phyloP scores from a whole-genome alignment of 495 filamentous ascomycete genomes.

The Hypoxylon lienhwacheense region DNA sequence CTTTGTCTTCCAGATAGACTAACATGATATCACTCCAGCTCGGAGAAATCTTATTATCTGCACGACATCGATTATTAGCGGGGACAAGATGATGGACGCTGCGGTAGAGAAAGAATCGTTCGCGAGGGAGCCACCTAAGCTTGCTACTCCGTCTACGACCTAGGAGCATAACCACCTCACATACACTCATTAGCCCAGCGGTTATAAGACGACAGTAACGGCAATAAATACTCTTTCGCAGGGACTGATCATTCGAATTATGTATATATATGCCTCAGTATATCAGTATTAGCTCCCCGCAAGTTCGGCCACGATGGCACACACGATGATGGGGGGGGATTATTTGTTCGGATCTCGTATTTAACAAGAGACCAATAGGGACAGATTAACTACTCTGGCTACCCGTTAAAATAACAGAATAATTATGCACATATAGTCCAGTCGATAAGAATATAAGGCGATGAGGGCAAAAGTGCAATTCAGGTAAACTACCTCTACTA shows the following conservation, averaged over 20 bases:
- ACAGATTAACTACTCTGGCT: no score
- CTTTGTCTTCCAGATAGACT: slow-evolving; percentile 16
- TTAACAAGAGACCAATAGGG: no score
- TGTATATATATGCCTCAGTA: slow-evolving; percentile 12
- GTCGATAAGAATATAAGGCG: no score
- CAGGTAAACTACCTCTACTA: no score
- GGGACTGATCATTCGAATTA: neutral
- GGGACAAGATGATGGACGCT: slow-evolving; percentile 84
- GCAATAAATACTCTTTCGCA: neutral
- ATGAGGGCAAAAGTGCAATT: no score
- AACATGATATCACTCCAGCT: slow-evolving; percentile 40
- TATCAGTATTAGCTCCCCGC: slow-evolving; percentile 10
- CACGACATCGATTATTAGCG: slow-evolving; percentile 88
- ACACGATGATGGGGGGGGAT: neutral
- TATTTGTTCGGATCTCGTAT: no score
- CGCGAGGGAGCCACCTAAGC: slow-evolving; percentile 45
- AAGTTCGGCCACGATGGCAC: neutral
- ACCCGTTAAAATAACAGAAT: no score
- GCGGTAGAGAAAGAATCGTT: slow-evolving; percentile 77
- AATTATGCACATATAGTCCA: no score
- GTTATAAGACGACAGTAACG: neutral
- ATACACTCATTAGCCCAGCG: neutral
- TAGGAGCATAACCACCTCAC: slow-evolving; percentile 1
- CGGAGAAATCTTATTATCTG: slow-evolving; percentile 84
- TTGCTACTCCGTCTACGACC: slow-evolving; percentile 8